phyloP scores from a whole-genome alignment of 768 basidiomycete species.

The Coprinopsis cinerea region DNA sequence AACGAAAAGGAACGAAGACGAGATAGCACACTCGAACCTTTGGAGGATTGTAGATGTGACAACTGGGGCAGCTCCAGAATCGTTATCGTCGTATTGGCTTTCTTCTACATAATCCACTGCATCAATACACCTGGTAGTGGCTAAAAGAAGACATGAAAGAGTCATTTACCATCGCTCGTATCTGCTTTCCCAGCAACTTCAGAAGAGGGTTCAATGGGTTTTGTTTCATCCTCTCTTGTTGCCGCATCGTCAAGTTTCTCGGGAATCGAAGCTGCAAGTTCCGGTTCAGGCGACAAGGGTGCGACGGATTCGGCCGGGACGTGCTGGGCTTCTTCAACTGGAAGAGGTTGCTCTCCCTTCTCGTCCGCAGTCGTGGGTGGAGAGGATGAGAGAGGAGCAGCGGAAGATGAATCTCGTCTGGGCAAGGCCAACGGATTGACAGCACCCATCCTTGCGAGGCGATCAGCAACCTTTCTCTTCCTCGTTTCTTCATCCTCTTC shows the following conservation, averaged over 20 bases:
- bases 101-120: slow-evolving; percentile 8
- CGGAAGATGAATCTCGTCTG: slow-evolving; percentile 14
- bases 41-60: not conserved
- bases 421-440: slow-evolving; percentile 50
- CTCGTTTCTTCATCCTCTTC: slow-evolving; percentile 39
- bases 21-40: not conserved
- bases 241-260: not conserved
- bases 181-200: slow-evolving; percentile 12
- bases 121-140: slow-evolving; percentile 6
- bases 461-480: slow-evolving; percentile 56
- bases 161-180: slow-evolving; percentile 29
- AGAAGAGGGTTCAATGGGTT: not conserved
- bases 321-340: not conserved
- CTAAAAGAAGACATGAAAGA: slow-evolving; percentile 12
- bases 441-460: slow-evolving; percentile 62
- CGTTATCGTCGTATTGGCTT: slow-evolving; percentile 9
- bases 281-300: not conserved
- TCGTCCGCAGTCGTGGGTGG: not conserved
- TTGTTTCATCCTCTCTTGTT: not conserved
- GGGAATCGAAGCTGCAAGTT: not conserved
- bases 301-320: no score
- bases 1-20: not conserved
- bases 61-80: not conserved
- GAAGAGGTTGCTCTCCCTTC: not conserved
- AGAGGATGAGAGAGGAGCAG: not conserved